Evolutionary conservation across 2,329 filamentous ascomycete species (phyloP).

Genomic region (Cladophialophora exuberans): DNA sequence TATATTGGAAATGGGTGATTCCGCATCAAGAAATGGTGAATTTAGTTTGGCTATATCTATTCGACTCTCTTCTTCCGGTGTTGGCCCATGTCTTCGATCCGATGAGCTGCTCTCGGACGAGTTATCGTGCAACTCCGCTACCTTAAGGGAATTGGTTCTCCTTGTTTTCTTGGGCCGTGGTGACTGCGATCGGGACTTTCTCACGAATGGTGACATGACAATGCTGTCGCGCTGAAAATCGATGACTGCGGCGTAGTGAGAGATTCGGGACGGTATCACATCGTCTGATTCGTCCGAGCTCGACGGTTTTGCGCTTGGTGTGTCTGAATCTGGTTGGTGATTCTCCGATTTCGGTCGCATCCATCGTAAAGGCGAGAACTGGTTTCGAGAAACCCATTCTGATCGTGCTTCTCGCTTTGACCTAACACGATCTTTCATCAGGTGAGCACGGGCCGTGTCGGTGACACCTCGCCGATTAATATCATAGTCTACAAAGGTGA

Average conservation of each 20-base stretch:
- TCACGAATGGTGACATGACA: slow-evolving; percentile 2
- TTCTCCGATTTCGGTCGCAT: slow-evolving; percentile 26
- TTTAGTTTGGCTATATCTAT: background rate
- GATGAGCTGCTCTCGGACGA: slow-evolving; percentile 4
- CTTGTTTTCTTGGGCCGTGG: background rate
- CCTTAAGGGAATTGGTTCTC: background rate
- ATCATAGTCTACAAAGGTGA: slow-evolving; percentile 30
- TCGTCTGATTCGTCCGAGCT: slow-evolving; percentile 7
- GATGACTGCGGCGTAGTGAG: slow-evolving; percentile 21
- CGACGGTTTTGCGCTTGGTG: background rate
- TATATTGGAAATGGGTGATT: background rate
- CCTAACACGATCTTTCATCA: slow-evolving; percentile 27
- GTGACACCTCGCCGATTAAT: slow-evolving; percentile 26
- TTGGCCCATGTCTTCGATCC: background rate
- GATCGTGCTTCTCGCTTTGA: slow-evolving; percentile 25
- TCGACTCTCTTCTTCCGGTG: background rate
- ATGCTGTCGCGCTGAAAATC: slow-evolving; percentile 21
- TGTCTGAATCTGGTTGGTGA: slow-evolving; percentile 8
- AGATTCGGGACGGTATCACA: background rate
- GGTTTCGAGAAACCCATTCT: slow-evolving; percentile 26
- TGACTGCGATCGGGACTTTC: slow-evolving; percentile 9
- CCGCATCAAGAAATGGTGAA: slow-evolving; percentile 4
- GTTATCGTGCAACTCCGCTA: background rate
- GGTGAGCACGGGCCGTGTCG: slow-evolving; percentile 22
- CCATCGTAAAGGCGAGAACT: slow-evolving; percentile 25